Evolutionary conservation across 495 filamentous ascomycete species (phyloP).

Genomic region (Neurospora tetrasperma): DNA sequence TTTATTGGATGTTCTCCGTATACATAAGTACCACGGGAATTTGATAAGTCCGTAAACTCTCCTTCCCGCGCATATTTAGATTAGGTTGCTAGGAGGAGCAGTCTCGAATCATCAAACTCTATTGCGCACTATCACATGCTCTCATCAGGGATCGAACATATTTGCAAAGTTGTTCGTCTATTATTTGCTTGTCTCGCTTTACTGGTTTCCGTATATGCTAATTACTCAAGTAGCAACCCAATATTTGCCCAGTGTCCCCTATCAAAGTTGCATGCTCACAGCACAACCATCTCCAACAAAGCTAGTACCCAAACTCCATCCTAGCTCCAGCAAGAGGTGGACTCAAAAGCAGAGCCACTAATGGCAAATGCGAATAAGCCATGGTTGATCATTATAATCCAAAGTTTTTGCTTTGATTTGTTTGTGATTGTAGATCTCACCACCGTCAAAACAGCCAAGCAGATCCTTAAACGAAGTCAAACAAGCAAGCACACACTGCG

Average conservation of each 20-base stretch:
- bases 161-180: not conserved
- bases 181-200: not conserved
- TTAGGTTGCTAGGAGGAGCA: not conserved
- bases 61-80: not conserved
- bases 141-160: not conserved
- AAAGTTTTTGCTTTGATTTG: not conserved
- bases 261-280: not conserved
- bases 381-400: not conserved
- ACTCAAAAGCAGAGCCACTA: not conserved
- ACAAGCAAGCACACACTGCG: not conserved
- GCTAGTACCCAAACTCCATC: not conserved
- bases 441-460: conserved; percentile 2
- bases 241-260: not conserved
- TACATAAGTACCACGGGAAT: not conserved
- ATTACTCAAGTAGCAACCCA: not conserved
- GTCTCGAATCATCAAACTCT: not conserved
- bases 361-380: not conserved
- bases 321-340: not conserved
- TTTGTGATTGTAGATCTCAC: not conserved
- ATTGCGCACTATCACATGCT: not conserved
- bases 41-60: not conserved
- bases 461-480: conserved; percentile 1
- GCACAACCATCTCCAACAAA: not conserved
- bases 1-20: not conserved
- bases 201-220: not conserved